Evolutionary conservation across 495 filamentous ascomycete genomes (phyloP).

Genomic region (Thermothielavioides terrestris): DNA sequence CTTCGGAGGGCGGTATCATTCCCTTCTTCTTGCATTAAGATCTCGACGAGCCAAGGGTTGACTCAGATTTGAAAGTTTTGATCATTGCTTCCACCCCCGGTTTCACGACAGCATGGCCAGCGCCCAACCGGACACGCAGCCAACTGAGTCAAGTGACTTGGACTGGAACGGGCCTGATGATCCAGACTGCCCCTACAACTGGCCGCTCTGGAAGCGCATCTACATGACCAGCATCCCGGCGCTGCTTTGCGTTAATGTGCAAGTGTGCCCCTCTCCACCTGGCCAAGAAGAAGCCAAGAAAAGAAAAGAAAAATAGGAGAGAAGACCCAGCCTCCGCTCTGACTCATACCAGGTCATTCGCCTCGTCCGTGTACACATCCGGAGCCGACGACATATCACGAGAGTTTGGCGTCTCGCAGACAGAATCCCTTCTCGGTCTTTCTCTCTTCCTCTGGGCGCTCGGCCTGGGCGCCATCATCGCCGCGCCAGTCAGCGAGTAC

Average conservation of each 20-base stretch:
- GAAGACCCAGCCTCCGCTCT: too few species aligned
- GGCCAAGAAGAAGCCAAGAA: too few species aligned
- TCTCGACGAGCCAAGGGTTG: too few species aligned
- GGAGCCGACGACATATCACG: not conserved
- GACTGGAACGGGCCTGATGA: conserved; percentile 4
- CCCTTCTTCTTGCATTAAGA: too few species aligned
- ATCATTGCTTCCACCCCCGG: too few species aligned
- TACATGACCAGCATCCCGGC: conserved; percentile 7
- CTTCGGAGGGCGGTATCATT: too few species aligned
- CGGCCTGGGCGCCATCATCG: conserved; percentile 6
- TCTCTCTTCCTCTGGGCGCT: conserved; percentile 7
- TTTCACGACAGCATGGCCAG: not conserved
- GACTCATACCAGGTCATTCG: not conserved
- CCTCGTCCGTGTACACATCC: conserved; percentile 4
- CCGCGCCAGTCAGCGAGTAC: conserved; percentile 3
- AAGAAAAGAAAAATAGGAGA: not conserved
- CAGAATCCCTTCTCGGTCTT: conserved; percentile 3
- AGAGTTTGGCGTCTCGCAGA: not conserved
- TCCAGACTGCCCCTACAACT: conserved; percentile 6
- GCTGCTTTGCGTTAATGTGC: conserved; percentile 1
- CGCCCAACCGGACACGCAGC: not conserved
- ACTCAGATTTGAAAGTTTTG: too few species aligned
- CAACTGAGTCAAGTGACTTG: not conserved
- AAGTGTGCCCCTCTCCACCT: not conserved
- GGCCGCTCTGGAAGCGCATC: conserved; percentile 3